Base-by-base conservation (phyloP, 139 green algal genomes). In the Micractinium sp. region DNA sequence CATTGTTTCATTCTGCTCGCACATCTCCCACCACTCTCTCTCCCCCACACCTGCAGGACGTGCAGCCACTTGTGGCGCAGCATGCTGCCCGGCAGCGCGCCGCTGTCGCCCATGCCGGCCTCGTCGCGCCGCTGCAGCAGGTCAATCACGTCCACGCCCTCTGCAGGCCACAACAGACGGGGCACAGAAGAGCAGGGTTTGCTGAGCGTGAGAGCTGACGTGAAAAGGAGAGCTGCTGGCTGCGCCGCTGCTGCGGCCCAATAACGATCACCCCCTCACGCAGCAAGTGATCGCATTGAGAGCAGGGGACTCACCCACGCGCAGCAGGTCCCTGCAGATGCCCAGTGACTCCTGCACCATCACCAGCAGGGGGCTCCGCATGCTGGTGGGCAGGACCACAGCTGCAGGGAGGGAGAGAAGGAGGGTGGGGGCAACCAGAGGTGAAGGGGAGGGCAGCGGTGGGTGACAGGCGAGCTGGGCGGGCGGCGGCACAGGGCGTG, bases 11-110 rank as follows among this genome's bases (percentile, higher is more conserved):
- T n/a, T n/a, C n/a, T n/a, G n/a, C n/a, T n/a, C n/a, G n/a, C n/a
- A n/a, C n/a, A 56, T 5, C 47, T 56, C 47, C 47, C 47, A 56
- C 47, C 5, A 5, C 47, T 56, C 47, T 9, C 7, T 9, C 47
- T 56, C 47, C 47, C 47, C 7, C 47, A 56, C 47, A 82, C 80
- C 53, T 85, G 80, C 25, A 85, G 63, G 80, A 69, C 60, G 80
- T 85, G 80, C 53, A 85, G 80, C 80, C 80, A 85, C 80, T 85
- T 85, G 31, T 71, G 53, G n/a, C 80, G 80, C 53, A 47, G 35
- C 19, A 41, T 31, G 53, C 39, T 73, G 80, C 80, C 80, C 3
- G 31, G 53, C n/a, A 38, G 38, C 31, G 80, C 33, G 53, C 53
- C 80, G 53, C 60, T 39, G 23, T 33, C 25, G 23, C 39, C 80